Evolutionary conservation across 805 yeast species (phyloP), one percentile per base, ranked within the genome.

Genomic region (Cyberlindnera subsufficiens): DNA sequence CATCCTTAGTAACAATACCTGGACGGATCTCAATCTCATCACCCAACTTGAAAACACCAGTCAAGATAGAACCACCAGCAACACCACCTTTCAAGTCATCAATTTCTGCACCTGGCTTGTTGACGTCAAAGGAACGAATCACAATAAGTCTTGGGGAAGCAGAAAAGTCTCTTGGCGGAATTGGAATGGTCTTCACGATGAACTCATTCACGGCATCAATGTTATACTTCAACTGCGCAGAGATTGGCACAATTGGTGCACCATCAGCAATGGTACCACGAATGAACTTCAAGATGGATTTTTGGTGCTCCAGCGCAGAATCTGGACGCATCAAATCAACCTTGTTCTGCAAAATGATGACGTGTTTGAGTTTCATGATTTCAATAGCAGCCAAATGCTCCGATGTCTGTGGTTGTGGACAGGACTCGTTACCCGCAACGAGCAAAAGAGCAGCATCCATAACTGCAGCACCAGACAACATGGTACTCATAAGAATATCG

Each of bases 401-500:
- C 13, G 96, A 85, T 15, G 99, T 93, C 74, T 93, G 99, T 35
- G 99, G 99, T 74, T 93, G 99, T 48, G 99, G 99, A 75, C 99
- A 93, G 43, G 96, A 80, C 76, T 93, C 99, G 66, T 93, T 93
- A 69, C 98, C 99, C 25, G 99, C 99, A 63, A 93, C 83, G 53
- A 93, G 77, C 61, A 93, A 74, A 49, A 93, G 74, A 3, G 99
- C 99, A 44, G 99, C 99, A 69, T 93, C 99, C 99, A 93, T 93
- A 52, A 93, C 99, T 15, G 99, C 99, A 31, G 99, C 99, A 65
- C 99, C 99, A 37, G 98, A 90, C 79, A 93, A 82, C 99, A 93
- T 93, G 54, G 99, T 93, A 77, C 97, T 89, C 99, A 93, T 93
- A 67, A 93, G 82, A 73, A 93, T 95, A 75, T 93, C 99, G 86